Evolutionary conservation across 306 rosid species (phyloP), one percentile per base, ranked within the genome.

Genomic region (Rosa multiflora): DNA sequence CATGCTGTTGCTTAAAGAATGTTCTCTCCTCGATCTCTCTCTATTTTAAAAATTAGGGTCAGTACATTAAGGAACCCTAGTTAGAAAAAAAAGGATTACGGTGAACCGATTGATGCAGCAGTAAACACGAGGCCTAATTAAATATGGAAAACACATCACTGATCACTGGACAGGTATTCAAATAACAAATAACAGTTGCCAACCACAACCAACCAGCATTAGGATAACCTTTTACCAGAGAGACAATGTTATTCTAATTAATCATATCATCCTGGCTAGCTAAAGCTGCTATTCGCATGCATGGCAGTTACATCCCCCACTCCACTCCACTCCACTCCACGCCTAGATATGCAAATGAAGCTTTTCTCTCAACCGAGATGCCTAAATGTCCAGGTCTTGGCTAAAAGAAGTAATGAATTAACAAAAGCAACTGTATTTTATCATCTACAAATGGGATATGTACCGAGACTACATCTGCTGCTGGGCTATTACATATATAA

Each of bases 111-210:
- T 10, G 46, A 49, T 11, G 49, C 69, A 62, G 26, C 15, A 51
- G 46, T 69, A 75, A 70, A n/a, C 77, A 72, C 80, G 73, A 79
- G 56, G 52, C 80, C 20, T 40, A 67, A 80, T 70, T 9, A 47
- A 15, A 40, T 20, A 49, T 8, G 23, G 47, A 48, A 82, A 76
- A 69, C 78, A 55, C 87, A 84, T 66, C 73, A 58, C 85, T 21
- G 55, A 55, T 55, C 62, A 20, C 63, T 76, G 84, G 88, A 94
- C 91, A 92, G 93, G 87, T 80, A 76, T 79, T 81, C 70, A 48
- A 71, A 85, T 83, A 88, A 80, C 74, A 59, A 78, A 84, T 62
- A 82, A 68, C 87, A 89, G n/a, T n/a, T n/a, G n/a, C n/a, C n/a
- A n/a, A n/a, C n/a, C n/a, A n/a, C n/a, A n/a, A n/a, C n/a, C n/a